phyloP scores from a whole-genome alignment of 352 stramenopile genomes.

The Peronospora farinosa region DNA sequence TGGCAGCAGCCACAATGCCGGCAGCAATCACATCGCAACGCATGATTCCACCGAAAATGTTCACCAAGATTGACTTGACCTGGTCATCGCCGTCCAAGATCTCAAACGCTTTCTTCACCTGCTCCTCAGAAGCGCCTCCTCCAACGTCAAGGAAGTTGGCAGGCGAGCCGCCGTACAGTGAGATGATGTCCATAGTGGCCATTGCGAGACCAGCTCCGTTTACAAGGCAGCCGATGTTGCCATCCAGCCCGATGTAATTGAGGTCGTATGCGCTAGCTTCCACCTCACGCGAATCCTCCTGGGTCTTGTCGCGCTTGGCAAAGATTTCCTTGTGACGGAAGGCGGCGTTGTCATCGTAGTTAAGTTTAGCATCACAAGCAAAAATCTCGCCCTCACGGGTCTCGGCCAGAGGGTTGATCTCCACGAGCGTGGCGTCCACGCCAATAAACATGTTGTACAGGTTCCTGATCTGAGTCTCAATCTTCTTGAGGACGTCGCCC shows the following conservation, averaged over 20 bases:
- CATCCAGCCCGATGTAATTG: constrained; percentile 99
- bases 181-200: constrained; percentile 99
- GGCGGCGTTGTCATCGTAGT: constrained; percentile 98
- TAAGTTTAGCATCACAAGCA: constrained; percentile 97
- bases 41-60: constrained; percentile 99
- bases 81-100: constrained; percentile 87
- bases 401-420: constrained; percentile 98
- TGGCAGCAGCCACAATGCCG: constrained; percentile 94
- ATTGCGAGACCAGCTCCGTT: constrained; percentile 99
- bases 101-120: constrained; percentile 87
- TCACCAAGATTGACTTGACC: constrained; percentile 98
- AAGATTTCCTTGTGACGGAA: constrained; percentile 96
- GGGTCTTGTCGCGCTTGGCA: constrained; percentile 79
- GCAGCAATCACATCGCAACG: constrained; percentile 94
- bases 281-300: constrained; percentile 95
- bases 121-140: constrained; percentile 88
- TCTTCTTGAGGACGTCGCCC: constrained; percentile 39
- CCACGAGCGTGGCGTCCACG: constrained; percentile 94
- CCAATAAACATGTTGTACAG: constrained; percentile 97
- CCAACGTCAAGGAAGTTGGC: constrained; percentile 99
- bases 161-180: constrained; percentile 93
- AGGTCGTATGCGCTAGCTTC: constrained; percentile 92
- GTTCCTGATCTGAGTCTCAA: constrained; percentile 71
- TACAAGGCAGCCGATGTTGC: constrained; percentile 99
- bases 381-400: constrained; percentile 92